Evolutionary conservation across 2,329 filamentous ascomycete species (phyloP).

Genomic region (Hawksworthiomyces lignivorus): DNA sequence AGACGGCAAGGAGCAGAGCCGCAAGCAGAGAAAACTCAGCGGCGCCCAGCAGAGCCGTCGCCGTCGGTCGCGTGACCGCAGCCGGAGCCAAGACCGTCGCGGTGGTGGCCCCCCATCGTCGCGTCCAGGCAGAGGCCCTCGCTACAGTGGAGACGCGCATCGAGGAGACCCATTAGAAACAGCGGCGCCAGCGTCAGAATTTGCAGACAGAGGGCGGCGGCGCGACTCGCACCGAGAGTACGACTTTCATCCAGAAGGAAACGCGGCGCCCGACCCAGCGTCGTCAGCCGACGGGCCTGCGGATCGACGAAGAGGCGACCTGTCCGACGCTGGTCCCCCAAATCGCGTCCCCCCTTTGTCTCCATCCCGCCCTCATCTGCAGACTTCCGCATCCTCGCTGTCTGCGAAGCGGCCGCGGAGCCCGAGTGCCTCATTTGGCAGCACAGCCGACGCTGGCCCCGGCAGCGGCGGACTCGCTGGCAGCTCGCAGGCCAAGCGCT

Average conservation of each 20-base stretch:
- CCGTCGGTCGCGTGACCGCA: constrained; percentile 22
- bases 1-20: constrained; percentile 3
- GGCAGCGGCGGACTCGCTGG: not conserved
- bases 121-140: constrained; percentile 8
- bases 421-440: constrained; percentile 17
- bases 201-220: not conserved
- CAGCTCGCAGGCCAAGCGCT: constrained; percentile 13
- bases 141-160: constrained; percentile 22
- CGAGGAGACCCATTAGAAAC: not conserved
- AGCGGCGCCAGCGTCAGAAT: too few species aligned
- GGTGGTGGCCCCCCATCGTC: constrained; percentile 6
- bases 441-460: not conserved
- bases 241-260: too few species aligned
- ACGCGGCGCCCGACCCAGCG: too few species aligned
- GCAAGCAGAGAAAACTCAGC: constrained; percentile 17
- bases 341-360: too few species aligned
- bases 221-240: not conserved
- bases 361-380: not conserved
- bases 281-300: not conserved
- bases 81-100: constrained; percentile 23
- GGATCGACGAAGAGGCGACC: not conserved
- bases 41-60: constrained; percentile 15
- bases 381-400: not conserved
- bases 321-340: too few species aligned
- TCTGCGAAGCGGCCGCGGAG: constrained; percentile 23